Evolutionary conservation across 2,329 filamentous ascomycete genomes (phyloP), one percentile per base, ranked within the genome.

Genomic region (Bimuria novae-zelandiae): DNA sequence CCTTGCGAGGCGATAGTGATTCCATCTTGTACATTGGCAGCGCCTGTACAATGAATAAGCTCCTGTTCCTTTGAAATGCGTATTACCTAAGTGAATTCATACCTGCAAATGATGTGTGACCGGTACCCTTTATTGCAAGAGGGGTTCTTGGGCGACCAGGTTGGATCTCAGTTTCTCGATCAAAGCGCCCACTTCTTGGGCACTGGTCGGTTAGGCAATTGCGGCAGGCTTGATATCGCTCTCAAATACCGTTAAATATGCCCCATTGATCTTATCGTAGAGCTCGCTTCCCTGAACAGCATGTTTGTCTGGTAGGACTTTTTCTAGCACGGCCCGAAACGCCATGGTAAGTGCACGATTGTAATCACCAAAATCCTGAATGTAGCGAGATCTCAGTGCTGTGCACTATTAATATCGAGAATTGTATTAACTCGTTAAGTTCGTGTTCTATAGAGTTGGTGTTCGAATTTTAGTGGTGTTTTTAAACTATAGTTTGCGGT

Each of bases 221-320:
- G 14, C 16, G 4, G 53, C 42, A 3, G 53, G 53, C 27, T 52
- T 52, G 25, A 55, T 49, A 3, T 8, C 43, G 32, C 42, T 52
- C 27, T 48, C 48, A 32, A 52, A 52, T 4, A 27, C 21, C 14
- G 42, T 45, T 32, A 55, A 52, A 41, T 55, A 52, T 7, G 36
- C 23, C 7, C 22, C 44, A 23, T 55, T 55, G n/a, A 14, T 36
- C 36, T 47, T 44, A 3, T 37, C 42, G 43, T 55, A 55, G 12
- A 29, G 4, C 32, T 55, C 49, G 12, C 39, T 55, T 4, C 42
- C 42, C 19, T 42, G 52, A 14, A 35, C 7, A n/a, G 45, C 22
- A 14, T 46, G 19, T 29, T 54, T 51, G 3, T 27, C 52, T 23
- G 39, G 12, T 3, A 45, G 48, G 8, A 45, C 23, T 25, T 48